phyloP scores from a whole-genome alignment of 495 filamentous ascomycete genomes.

The Xylaria grammica region DNA sequence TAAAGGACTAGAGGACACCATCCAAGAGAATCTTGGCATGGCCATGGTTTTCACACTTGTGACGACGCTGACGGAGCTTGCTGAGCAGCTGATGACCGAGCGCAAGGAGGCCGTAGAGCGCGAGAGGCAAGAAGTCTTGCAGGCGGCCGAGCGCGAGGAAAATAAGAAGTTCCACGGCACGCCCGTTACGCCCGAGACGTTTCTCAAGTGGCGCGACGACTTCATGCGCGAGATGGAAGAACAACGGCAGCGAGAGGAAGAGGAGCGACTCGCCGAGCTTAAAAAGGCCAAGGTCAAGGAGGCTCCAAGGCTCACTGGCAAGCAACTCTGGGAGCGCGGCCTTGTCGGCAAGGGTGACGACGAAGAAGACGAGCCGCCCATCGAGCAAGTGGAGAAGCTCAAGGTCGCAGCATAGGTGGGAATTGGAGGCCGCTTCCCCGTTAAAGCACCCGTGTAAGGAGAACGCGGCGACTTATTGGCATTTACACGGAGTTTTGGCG shows the following conservation, averaged over 20 bases:
- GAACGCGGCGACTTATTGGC: conserved; percentile 17
- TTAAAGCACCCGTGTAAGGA: background rate
- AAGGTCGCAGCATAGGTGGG: conserved; percentile 54
- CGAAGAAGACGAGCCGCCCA: conserved; percentile 66
- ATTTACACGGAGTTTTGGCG: conserved; percentile 37
- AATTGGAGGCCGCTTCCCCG: conserved; percentile 3
- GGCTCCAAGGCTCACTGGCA: conserved; percentile 71
- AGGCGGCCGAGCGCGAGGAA: conserved; percentile 84
- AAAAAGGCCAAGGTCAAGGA: conserved; percentile 74
- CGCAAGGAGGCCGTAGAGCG: conserved; percentile 66
- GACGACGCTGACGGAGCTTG: conserved; percentile 82
- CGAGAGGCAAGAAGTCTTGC: conserved; percentile 66
- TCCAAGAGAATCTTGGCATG: conserved; percentile 92
- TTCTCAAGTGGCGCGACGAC: conserved; percentile 77
- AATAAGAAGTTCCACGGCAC: conserved; percentile 97
- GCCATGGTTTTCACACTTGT: conserved; percentile 97
- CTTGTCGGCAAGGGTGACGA: conserved; percentile 75
- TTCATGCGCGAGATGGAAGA: conserved; percentile 84
- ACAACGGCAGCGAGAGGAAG: conserved; percentile 61
- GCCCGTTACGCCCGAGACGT: conserved; percentile 80
- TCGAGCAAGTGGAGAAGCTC: conserved; percentile 68
- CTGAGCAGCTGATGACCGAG: conserved; percentile 77
- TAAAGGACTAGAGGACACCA: conserved; percentile 65
- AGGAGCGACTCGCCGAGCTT: conserved; percentile 75
- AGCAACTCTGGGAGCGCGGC: conserved; percentile 83